Conservation (phyloP, 106 monocot genomes). For the Platanthera zijinensis region DNA sequence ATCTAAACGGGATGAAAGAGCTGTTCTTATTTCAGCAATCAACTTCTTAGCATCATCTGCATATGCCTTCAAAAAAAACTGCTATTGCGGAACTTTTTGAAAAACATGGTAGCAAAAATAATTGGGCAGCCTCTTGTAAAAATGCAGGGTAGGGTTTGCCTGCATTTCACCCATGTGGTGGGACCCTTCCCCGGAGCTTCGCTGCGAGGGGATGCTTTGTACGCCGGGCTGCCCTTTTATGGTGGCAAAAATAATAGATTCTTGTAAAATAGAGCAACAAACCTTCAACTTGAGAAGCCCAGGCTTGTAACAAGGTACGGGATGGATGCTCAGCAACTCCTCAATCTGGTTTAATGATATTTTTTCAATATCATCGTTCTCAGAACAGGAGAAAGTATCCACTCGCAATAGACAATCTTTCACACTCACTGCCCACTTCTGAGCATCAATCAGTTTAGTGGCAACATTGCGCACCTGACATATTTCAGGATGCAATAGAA, state of each 20-base stretch:
- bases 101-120: background rate
- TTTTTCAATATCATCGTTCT: constrained; percentile 22
- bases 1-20: constrained; percentile 34
- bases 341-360: constrained; percentile 33
- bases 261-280: background rate
- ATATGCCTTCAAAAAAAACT: constrained; percentile 33
- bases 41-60: constrained; percentile 43
- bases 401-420: constrained; percentile 33
- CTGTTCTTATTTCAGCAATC: constrained; percentile 34
- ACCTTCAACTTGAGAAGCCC: constrained; percentile 54
- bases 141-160: no score
- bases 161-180: no score
- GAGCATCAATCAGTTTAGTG: constrained; percentile 39
- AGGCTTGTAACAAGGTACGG: constrained; percentile 46
- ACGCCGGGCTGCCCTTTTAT: no score
- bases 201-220: no score
- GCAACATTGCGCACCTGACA: constrained; percentile 60
- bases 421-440: constrained; percentile 44
- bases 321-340: constrained; percentile 38
- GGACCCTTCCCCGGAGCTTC: no score
- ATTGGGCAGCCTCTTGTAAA: no score
- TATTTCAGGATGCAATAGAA: constrained; percentile 6
- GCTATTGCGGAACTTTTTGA: background rate
- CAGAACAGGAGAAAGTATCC: constrained; percentile 13
- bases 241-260: background rate